These are phyloP conservation scores for Candida sanyiensis DNA, from an alignment of 805 yeast species.

Conservation along the genomic window DNA sequence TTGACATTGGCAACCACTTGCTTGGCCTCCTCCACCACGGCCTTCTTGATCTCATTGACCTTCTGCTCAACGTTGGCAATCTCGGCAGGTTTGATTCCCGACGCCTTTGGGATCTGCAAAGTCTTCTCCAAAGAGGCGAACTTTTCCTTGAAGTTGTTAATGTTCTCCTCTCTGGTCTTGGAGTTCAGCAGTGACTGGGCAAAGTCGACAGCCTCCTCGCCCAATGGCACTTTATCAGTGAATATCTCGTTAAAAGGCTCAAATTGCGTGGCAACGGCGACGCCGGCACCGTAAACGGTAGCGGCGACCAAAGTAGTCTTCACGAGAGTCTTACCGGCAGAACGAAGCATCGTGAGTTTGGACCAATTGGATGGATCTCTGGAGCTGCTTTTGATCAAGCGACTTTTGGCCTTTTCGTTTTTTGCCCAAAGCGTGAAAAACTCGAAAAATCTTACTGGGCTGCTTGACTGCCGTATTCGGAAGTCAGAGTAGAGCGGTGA, in stretches of 20 bases:
- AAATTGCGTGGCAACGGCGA: conserved; percentile 48
- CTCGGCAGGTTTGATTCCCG: conserved; percentile 32
- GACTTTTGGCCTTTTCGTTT: too few species aligned
- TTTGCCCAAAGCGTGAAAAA: neutral
- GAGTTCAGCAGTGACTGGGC: conserved; percentile 35
- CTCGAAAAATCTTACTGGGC: conserved; percentile 2
- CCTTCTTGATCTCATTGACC: conserved; percentile 7
- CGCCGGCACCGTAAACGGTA: conserved; percentile 51
- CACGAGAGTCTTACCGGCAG: conserved; percentile 29
- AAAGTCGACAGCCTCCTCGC: conserved; percentile 45
- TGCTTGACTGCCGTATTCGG: conserved; percentile 2
- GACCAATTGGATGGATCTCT: neutral
- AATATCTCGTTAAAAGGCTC: conserved; percentile 58
- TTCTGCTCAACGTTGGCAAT: conserved; percentile 25
- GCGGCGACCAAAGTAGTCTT: conserved; percentile 29
- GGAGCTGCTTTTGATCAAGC: too few species aligned
- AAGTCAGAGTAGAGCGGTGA: neutral
- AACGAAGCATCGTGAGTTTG: conserved; percentile 23
- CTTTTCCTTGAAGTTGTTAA: conserved; percentile 33
- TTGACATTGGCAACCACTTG: conserved; percentile 13
- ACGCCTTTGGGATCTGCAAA: conserved; percentile 31
- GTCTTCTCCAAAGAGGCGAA: conserved; percentile 35
- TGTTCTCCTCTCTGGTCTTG: conserved; percentile 24
- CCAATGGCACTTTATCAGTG: conserved; percentile 60
- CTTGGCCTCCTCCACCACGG: conserved; percentile 12